Percentiles rank a stretch among this genome's conserved stretches.
Conservation (phyloP, 163 green algal genomes). For the Chlamydomonas reinhardtii region DNA sequence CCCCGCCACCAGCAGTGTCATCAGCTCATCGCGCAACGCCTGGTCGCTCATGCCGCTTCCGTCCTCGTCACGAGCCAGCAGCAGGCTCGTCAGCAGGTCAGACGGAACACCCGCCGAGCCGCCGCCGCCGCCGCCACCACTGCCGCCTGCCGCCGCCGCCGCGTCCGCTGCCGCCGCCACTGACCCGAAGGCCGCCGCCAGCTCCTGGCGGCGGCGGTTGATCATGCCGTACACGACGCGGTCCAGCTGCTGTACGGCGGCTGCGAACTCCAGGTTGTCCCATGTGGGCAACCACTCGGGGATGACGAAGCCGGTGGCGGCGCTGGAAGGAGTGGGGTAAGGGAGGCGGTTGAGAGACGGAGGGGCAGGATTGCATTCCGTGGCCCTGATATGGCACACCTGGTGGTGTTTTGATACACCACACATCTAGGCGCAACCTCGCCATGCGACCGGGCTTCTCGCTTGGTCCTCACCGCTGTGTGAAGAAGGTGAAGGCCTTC, state of each 20-base stretch:
- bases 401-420: too few species aligned
- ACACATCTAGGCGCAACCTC: too few species aligned
- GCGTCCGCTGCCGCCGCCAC: conserved; percentile 25
- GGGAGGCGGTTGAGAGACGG: not conserved
- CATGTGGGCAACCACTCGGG: conserved; percentile 84
- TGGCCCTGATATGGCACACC: too few species aligned
- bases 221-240: conserved; percentile 83
- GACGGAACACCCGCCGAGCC: not conserved
- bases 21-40: conserved; percentile 87
- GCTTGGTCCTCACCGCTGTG: conserved; percentile 51
- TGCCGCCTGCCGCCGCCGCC: not conserved
- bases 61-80: conserved; percentile 60
- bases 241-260: conserved; percentile 78
- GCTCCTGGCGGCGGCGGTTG: conserved; percentile 48
- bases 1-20: conserved; percentile 93
- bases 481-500: conserved; percentile 84
- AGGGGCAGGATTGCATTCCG: too few species aligned
- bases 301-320: conserved; percentile 67
- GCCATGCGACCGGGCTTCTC: too few species aligned
- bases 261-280: conserved; percentile 77
- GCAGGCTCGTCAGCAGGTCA: conserved; percentile 63
- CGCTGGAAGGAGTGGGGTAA: not conserved
- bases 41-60: conserved; percentile 72
- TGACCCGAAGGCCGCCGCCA: conserved; percentile 13
- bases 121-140: not conserved